These are phyloP conservation scores for Alternaria atra DNA, from an alignment of 2,329 filamentous ascomycete genomes.

Conservation along the genomic window DNA sequence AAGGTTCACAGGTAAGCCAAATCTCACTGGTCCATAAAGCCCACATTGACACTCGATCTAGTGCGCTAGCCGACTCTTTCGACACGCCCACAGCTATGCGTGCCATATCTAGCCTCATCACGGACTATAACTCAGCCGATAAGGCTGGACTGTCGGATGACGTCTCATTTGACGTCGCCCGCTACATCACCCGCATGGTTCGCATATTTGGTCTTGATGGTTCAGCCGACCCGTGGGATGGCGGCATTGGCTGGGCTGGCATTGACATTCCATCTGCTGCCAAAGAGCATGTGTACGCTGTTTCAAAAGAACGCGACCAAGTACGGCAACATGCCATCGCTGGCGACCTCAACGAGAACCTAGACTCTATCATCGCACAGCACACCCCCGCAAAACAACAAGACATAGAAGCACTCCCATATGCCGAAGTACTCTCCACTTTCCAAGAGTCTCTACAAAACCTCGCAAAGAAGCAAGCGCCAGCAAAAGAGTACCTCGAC, in stretches of 20 bases:
- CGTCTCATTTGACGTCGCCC: constrained; percentile 66
- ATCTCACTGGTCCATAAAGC: not conserved
- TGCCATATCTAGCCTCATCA: constrained; percentile 79
- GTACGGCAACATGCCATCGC: constrained; percentile 65
- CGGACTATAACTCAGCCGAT: constrained; percentile 71
- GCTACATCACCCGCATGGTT: constrained; percentile 84
- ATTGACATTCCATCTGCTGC: constrained; percentile 68
- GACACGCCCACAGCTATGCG: constrained; percentile 84
- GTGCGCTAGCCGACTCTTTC: constrained; percentile 82
- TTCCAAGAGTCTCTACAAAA: constrained; percentile 70
- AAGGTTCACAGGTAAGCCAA: constrained; percentile 59
- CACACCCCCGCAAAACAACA: constrained; percentile 41
- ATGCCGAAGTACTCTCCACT: constrained; percentile 58
- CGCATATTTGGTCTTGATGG: constrained; percentile 84
- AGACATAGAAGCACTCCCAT: constrained; percentile 51
- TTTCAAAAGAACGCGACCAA: constrained; percentile 65
- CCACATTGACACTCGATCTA: not conserved
- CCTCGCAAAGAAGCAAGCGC: constrained; percentile 58
- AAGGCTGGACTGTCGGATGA: constrained; percentile 54
- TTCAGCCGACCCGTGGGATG: constrained; percentile 55
- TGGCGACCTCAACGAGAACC: constrained; percentile 42
- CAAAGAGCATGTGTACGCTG: constrained; percentile 68
- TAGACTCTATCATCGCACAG: constrained; percentile 52
- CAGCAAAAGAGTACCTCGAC: constrained; percentile 75
- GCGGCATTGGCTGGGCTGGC: constrained; percentile 70